These are phyloP conservation scores for Inga leiocalycina DNA, from an alignment of 306 rosid species.

Conservation along the genomic window DNA sequence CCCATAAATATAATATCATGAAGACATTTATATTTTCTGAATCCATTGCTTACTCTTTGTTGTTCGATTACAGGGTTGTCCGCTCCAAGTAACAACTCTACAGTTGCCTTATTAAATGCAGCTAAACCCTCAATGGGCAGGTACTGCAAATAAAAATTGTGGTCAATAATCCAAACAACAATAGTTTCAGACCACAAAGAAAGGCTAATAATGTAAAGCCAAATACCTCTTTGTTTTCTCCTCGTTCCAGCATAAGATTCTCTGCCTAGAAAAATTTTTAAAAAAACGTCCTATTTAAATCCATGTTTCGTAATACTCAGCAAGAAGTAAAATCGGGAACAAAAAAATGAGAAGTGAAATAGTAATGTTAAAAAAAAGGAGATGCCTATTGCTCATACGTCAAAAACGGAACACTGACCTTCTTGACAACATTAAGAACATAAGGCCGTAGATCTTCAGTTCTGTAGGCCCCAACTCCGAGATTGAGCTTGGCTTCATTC, in stretches of 20 bases:
- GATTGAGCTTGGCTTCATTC: conserved; percentile 75
- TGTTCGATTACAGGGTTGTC: conserved; percentile 75
- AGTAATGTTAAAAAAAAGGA: not conserved
- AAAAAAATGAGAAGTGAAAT: not conserved
- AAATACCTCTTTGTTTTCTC: conserved; percentile 93
- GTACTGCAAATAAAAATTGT: conserved; percentile 55
- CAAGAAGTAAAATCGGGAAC: conserved; percentile 23
- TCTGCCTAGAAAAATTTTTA: conserved; percentile 59
- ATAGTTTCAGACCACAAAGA: conserved; percentile 30
- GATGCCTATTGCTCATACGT: conserved; percentile 3
- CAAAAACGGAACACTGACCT: conserved; percentile 50
- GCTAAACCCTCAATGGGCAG: conserved; percentile 98
- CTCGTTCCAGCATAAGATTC: conserved; percentile 85
- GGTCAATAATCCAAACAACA: conserved; percentile 31
- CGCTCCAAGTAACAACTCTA: conserved; percentile 88
- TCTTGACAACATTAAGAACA: conserved; percentile 90
- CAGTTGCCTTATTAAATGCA: conserved; percentile 92
- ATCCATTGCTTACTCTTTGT: conserved; percentile 60
- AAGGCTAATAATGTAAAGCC: not conserved
- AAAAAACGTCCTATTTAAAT: conserved; percentile 9
- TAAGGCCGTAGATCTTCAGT: conserved; percentile 89
- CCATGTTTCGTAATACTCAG: conserved; percentile 7
- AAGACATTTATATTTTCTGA: not conserved
- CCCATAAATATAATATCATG: conserved; percentile 1
- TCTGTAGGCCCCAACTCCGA: conserved; percentile 96